Conservation (phyloP, 1,284 basidiomycete species). For the Albatrellus sp. region DNA sequence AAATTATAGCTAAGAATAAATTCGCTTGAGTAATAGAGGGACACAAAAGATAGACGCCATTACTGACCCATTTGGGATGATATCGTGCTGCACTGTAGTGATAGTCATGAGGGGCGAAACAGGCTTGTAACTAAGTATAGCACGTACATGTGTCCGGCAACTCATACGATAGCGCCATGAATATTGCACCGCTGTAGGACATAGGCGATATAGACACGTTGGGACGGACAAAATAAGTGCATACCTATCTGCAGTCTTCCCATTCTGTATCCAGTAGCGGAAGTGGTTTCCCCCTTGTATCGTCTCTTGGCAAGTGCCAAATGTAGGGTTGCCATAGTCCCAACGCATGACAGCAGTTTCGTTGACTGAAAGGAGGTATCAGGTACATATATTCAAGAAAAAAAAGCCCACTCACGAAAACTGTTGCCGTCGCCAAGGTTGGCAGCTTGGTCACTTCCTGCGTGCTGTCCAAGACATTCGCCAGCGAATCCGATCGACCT, state of each 20-base stretch:
- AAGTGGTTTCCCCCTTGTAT: conserved; percentile 85
- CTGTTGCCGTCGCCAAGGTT: conserved; percentile 82
- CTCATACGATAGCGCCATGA: conserved; percentile 76
- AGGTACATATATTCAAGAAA: neutral
- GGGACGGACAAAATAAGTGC: conserved; percentile 10
- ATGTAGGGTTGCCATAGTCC: conserved; percentile 64
- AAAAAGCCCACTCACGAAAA: conserved; percentile 29
- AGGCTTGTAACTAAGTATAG: neutral
- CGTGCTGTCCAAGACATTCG: conserved; percentile 79
- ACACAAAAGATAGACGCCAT: neutral
- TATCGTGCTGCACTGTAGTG: conserved; percentile 33
- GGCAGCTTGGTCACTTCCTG: conserved; percentile 58
- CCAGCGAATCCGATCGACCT: conserved; percentile 54
- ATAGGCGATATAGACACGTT: neutral
- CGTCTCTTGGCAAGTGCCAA: conserved; percentile 79
- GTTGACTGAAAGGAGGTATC: conserved; percentile 34
- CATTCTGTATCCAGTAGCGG: conserved; percentile 82
- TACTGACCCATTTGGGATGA: conserved; percentile 41
- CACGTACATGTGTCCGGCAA: conserved; percentile 33
- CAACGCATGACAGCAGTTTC: conserved; percentile 72
- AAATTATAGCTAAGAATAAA: conserved; percentile 34
- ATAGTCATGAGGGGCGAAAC: neutral
- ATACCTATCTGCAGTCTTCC: conserved; percentile 42
- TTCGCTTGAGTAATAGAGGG: neutral
- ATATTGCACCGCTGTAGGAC: conserved; percentile 58